phyloP scores from a whole-genome alignment of 2,329 filamentous ascomycete species.

The Stemphylium beticola region DNA sequence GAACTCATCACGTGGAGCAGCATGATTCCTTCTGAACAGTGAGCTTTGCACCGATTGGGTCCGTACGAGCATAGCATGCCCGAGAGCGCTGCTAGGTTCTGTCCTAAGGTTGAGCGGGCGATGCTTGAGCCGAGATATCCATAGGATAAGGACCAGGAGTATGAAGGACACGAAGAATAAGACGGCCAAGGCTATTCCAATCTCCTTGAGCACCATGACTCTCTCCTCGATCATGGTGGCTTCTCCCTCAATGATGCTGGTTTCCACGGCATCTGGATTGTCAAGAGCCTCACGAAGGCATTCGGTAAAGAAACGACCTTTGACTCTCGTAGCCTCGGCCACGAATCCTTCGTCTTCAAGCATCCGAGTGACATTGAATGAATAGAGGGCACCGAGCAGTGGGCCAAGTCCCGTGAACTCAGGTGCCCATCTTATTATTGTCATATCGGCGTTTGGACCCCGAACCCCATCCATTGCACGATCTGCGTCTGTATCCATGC shows the following conservation, averaged over 20 bases:
- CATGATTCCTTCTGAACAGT: no score
- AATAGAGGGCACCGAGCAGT: conserved; percentile 14
- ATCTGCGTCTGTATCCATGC: no score
- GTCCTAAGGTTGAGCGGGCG: no score
- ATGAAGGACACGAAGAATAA: conserved; percentile 22
- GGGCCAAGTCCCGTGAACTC: conserved; percentile 16
- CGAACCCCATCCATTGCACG: no score
- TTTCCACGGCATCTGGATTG: neutral
- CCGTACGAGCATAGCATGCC: no score
- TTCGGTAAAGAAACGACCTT: conserved; percentile 27
- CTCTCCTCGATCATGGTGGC: conserved; percentile 11
- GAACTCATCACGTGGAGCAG: no score
- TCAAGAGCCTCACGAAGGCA: conserved; percentile 17
- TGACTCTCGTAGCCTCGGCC: conserved; percentile 13
- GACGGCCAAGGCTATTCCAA: conserved; percentile 18
- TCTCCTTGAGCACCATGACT: conserved; percentile 23
- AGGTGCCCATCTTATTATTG: neutral
- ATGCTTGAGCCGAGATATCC: no score
- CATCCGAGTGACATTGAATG: conserved; percentile 13
- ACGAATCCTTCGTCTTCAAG: no score
- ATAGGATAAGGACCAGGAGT: neutral
- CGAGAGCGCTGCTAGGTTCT: no score
- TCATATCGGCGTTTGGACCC: no score
- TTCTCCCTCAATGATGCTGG: conserved; percentile 3
- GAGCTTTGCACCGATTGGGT: no score